Base-by-base conservation (phyloP, 805 yeast genomes). In the Ogataea salicorniae region DNA sequence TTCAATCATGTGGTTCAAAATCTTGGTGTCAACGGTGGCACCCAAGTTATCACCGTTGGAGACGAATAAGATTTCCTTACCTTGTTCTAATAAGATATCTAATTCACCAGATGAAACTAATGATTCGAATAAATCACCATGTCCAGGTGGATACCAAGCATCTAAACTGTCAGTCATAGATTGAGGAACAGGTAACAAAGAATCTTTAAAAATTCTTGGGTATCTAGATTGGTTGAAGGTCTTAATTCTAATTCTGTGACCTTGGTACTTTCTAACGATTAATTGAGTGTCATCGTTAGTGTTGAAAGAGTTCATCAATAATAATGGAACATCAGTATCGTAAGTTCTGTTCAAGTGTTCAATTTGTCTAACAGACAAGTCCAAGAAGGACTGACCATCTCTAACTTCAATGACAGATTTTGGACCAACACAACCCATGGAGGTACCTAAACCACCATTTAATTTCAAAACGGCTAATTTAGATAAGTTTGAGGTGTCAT, bases 371-470 rank as follows among this genome's bases (percentile, higher is more conserved):
- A 94, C 99, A 41, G 96, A 78, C 59, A 94, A 79, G 69, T 94
- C 99, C 67, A 94, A 77, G 69, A 94, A 94, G 38, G 97, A 87
- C 78, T 94, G 95, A 52, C 98, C 98, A 61, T 94, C 99, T 70
- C 99, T 87, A 42, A 94, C 99, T 74, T 94, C 99, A 66, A 94
- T 94, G 56, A 94, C 95, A 26, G 96, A 87, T 71, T 91, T 91
- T 55, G 99, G 99, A 49, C 99, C 99, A 53, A 94, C 97, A 74
- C 99, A 94, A 49, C 99, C 99, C 99, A 94, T 94, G 9, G 98
- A 92, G 18, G 99, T 94, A 65, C 99, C 99, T 59, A 94, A 77
- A 39, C 99, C 99, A 76, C 99, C 99, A 67, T 94, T 94, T 67
- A 94, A 79, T 74, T 94, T 94, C 69, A 94, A 77, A 38, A 94